These are phyloP conservation scores for Westerdykella sp. DNA, from an alignment of 2,329 filamentous ascomycete species.

Conservation along the genomic window DNA sequence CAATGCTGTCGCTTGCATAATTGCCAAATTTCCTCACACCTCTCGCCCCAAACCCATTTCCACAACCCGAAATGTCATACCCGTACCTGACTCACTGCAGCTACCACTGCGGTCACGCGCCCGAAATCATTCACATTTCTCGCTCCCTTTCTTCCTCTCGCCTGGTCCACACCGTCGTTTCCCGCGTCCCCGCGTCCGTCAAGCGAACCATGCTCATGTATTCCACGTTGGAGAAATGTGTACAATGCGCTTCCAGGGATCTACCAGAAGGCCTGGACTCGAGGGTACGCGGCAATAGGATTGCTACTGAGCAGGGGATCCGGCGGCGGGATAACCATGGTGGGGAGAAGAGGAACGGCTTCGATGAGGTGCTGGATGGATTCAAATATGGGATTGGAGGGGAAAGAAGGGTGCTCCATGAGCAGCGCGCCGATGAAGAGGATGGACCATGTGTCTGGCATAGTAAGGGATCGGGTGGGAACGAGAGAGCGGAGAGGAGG, in stretches of 20 bases:
- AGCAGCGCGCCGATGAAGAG: neutral
- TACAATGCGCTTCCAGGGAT: neutral
- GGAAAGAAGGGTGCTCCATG: neutral
- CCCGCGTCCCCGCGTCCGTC: neutral
- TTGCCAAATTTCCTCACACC: too few relatives aligned
- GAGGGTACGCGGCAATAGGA: neutral
- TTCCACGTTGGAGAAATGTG: neutral
- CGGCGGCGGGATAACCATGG: neutral
- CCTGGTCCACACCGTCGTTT: neutral
- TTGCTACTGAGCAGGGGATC: neutral
- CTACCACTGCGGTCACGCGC: constrained; percentile 14
- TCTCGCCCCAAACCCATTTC: too few relatives aligned
- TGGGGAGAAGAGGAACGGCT: neutral
- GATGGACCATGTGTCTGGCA: neutral
- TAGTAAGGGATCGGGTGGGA: too few relatives aligned
- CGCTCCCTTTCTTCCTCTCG: neutral
- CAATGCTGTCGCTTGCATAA: too few relatives aligned
- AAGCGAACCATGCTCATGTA: neutral
- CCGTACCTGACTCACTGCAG: constrained; percentile 12
- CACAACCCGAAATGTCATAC: neutral
- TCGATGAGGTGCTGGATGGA: neutral
- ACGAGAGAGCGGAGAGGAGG: too few relatives aligned
- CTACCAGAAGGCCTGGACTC: neutral
- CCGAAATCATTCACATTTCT: constrained; percentile 13
- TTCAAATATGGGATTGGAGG: neutral